Evolutionary conservation across 2,329 filamentous ascomycete genomes (phyloP).

Genomic region (Colletotrichum ledebouriae): DNA sequence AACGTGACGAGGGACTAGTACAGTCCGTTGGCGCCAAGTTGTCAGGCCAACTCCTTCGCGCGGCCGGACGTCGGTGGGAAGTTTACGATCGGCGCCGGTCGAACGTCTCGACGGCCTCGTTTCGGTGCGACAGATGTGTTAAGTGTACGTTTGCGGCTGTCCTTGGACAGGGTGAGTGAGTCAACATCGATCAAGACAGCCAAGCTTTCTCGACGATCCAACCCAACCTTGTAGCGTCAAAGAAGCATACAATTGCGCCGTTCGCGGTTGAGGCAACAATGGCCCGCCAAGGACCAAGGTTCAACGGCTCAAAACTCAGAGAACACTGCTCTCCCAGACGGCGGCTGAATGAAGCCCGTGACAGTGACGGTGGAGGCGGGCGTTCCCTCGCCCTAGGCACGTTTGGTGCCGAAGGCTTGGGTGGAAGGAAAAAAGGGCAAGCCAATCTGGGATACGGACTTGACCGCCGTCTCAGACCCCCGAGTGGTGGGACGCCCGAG

Average conservation of each 20-base stretch:
- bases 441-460: conserved; percentile 3
- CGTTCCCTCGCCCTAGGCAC: not conserved
- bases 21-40: not conserved
- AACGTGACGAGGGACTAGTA: not conserved
- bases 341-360: not conserved
- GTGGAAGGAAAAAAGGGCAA: not conserved
- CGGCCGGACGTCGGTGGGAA: not conserved
- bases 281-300: conserved; percentile 6
- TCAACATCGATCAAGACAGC: not conserved
- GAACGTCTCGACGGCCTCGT: not conserved
- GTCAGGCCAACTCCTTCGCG: not conserved
- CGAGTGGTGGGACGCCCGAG: conserved; percentile 18
- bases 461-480: conserved; percentile 37
- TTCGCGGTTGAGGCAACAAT: not conserved
- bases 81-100: not conserved
- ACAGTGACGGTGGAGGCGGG: conserved; percentile 16
- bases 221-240: not conserved
- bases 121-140: not conserved
- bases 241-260: not conserved
- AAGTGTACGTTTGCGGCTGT: not conserved
- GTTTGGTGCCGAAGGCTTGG: conserved; percentile 9
- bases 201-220: conserved; percentile 14
- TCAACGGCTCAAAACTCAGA: conserved; percentile 21
- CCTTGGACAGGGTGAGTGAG: not conserved
- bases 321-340: too few relatives aligned